These are phyloP conservation scores for Colletotrichum filicis DNA, from an alignment of 2,329 filamentous ascomycete species.

Conservation along the genomic window DNA sequence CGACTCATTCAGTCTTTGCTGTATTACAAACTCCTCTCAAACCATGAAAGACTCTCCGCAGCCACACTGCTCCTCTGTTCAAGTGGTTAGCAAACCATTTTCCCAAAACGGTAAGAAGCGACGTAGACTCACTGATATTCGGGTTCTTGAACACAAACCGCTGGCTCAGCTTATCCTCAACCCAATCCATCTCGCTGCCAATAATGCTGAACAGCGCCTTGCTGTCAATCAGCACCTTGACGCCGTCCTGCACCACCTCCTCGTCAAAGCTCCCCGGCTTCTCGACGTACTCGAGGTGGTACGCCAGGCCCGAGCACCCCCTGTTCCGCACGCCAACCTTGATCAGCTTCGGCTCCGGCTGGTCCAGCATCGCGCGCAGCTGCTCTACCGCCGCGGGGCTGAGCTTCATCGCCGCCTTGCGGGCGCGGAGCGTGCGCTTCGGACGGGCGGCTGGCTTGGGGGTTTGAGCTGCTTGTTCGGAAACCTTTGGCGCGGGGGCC, in stretches of 20 bases:
- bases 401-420: constrained; percentile 92
- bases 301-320: constrained; percentile 92
- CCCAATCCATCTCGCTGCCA: constrained; percentile 99
- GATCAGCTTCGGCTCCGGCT: constrained; percentile 92
- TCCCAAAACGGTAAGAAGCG: not conserved
- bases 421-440: constrained; percentile 70
- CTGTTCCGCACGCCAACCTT: constrained; percentile 93
- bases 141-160: constrained; percentile 96
- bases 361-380: constrained; percentile 79
- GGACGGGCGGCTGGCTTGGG: constrained; percentile 52
- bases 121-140: constrained; percentile 86
- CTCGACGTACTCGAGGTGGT: constrained; percentile 95
- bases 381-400: constrained; percentile 84
- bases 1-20: not conserved
- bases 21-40: constrained; percentile 13
- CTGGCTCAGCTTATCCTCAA: constrained; percentile 93
- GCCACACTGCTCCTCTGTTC: constrained; percentile 89
- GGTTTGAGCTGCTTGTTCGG: constrained; percentile 38
- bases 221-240: constrained; percentile 95
- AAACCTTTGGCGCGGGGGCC: constrained; percentile 2
- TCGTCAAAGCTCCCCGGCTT: constrained; percentile 91
- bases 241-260: constrained; percentile 92
- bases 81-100: constrained; percentile 42
- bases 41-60: constrained; percentile 98
- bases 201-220: constrained; percentile 99